A percentile compares a stretch with the other conserved stretches of the same genome.
phyloP scores from a whole-genome alignment of 2,329 filamentous ascomycete species.

The Trichoderma guizhouense region DNA sequence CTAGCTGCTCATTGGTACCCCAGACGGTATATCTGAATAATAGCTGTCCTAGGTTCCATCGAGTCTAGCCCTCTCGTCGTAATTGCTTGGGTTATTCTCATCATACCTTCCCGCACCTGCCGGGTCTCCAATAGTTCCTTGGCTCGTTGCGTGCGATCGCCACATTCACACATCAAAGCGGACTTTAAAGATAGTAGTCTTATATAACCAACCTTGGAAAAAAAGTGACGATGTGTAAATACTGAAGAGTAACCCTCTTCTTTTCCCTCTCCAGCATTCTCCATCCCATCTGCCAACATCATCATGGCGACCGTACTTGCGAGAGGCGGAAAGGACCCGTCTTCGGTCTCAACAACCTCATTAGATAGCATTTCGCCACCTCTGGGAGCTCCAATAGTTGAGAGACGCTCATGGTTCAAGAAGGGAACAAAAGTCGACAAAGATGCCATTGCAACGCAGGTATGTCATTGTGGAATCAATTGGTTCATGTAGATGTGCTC shows the following conservation, averaged over 20 bases:
- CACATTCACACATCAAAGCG: neutral
- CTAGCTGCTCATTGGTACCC: neutral
- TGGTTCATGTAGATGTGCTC: neutral
- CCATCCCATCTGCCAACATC: neutral
- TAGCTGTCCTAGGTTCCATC: neutral
- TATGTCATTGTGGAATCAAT: neutral
- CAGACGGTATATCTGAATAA: neutral
- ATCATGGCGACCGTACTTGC: constrained; percentile 20
- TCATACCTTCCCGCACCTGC: constrained; percentile 3
- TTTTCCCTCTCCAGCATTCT: neutral
- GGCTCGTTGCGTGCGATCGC: constrained; percentile 14
- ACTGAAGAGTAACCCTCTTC: neutral
- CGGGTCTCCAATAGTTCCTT: neutral
- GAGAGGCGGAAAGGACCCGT: constrained; percentile 2
- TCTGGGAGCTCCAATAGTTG: constrained; percentile 29
- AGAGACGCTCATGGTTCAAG: constrained; percentile 35
- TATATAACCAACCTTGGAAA: neutral
- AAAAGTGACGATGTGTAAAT: neutral
- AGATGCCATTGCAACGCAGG: constrained; percentile 37
- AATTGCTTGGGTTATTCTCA: constrained; percentile 17
- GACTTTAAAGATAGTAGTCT: neutral
- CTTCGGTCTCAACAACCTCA: constrained; percentile 16
- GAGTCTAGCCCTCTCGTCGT: constrained; percentile 17
- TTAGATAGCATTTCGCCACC: constrained; percentile 23
- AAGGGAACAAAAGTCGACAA: constrained; percentile 26